Evolutionary conservation across 2,329 filamentous ascomycete species (phyloP), one percentile per base, ranked within the genome.

Genomic region (Nigrograna mackinnonii): DNA sequence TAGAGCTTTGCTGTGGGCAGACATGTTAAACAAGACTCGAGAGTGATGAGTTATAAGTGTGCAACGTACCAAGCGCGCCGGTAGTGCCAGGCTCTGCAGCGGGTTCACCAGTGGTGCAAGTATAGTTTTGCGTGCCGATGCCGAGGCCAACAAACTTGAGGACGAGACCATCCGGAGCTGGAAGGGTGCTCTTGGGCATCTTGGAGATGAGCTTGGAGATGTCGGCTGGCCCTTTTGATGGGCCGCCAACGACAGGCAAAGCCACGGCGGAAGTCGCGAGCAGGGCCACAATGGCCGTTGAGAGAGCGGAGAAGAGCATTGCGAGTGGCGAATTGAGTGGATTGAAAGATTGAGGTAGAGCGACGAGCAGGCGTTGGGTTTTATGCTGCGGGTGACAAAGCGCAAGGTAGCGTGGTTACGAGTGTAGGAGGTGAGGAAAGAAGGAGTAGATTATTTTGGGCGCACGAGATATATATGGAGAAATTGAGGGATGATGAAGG

Each of bases 91-190:
- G 62, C 37, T 36, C 55, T 22, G 44, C 54, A 18, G 57, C 55
- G 17, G 50, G 50, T 24, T 65, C 57, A 17, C 46, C 44, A 11
- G 41, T 47, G 2, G 51, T 36, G 51, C 76, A 79, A 20, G 73
- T 75, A 54, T 78, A 79, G 66, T 78, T 79, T 49, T 79, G 75
- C n/a, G 73, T 76, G 20, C 77, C 77, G 20, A 75, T 64, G 26
- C 76, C 77, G 21, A 79, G 56, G 16, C 70, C 64, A 32, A 79
- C 62, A 47, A 72, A 73, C 54, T 76, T 73, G 35, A 79, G 70
- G 14, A 54, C 39, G 6, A 62, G 53, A 14, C 50, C 58, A 12
- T 50, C 48, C 1, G 64, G 62, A 13, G 50, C 31, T n/a, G 60
- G 55, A 6, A 68, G 62, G 9, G 52, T 54, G 40, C 54, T 64